Evolutionary conservation across 257 asterid genomes (phyloP).

Genomic region (Mentha longifolia): DNA sequence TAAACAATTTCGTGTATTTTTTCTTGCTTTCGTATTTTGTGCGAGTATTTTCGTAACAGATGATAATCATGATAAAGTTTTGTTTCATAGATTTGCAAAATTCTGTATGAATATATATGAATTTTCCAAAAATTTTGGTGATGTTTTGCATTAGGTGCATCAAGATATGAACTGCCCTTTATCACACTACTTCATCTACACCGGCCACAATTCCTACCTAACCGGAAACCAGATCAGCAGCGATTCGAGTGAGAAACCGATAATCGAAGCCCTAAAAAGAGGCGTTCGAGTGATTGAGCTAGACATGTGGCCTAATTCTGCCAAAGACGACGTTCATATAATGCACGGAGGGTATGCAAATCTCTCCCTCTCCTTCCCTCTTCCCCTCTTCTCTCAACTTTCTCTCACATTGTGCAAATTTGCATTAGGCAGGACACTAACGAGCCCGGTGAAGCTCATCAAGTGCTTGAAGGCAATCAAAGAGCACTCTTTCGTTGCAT

Average conservation of each 20-base stretch:
- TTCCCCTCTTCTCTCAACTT: not conserved
- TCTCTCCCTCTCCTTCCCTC: not conserved
- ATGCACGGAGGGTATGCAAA: slow-evolving; percentile 78
- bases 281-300: slow-evolving; percentile 84
- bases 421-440: slow-evolving; percentile 64
- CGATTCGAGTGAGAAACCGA: slow-evolving; percentile 68
- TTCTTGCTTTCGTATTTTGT: too few relatives aligned
- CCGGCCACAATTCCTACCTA: slow-evolving; percentile 82
- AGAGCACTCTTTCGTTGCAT: slow-evolving; percentile 70
- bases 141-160: slow-evolving; percentile 47
- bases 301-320: slow-evolving; percentile 87
- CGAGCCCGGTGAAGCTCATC: slow-evolving; percentile 66
- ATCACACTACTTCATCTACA: slow-evolving; percentile 70
- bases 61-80: too few relatives aligned
- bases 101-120: not conserved
- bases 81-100: not conserved
- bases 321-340: slow-evolving; percentile 67
- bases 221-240: slow-evolving; percentile 83
- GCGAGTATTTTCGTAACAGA: too few relatives aligned
- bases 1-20: too few relatives aligned
- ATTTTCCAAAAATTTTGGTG: too few relatives aligned
- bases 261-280: slow-evolving; percentile 61
- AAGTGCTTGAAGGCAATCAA: slow-evolving; percentile 69
- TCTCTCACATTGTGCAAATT: slow-evolving; percentile 2
- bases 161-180: slow-evolving; percentile 76